Conservation (phyloP, 805 yeast species). For the Yarrowia divulgata region DNA sequence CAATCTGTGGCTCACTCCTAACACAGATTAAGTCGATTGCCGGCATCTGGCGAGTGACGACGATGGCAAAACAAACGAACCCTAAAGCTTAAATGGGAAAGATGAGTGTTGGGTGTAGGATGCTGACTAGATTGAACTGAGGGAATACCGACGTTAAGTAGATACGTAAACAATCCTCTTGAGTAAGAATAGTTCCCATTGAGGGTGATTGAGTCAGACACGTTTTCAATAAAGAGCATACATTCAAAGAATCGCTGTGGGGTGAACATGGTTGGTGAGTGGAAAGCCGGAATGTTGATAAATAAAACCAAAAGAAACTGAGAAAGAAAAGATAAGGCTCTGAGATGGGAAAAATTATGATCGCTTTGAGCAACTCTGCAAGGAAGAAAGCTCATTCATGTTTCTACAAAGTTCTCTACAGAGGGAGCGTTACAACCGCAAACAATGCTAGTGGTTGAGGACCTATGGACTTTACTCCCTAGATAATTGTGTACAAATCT, state of each 20-base stretch:
- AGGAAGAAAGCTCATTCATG: neutral
- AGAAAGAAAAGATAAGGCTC: neutral
- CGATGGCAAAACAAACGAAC: constrained; percentile 8
- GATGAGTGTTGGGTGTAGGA: too few relatives aligned
- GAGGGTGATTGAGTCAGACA: too few relatives aligned
- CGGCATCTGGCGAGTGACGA: constrained; percentile 18
- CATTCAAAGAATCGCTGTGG: neutral
- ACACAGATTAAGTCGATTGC: constrained; percentile 5
- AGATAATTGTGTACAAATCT: too few relatives aligned
- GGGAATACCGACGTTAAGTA: too few relatives aligned
- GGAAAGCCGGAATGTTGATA: neutral
- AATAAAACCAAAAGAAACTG: neutral
- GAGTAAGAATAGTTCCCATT: too few relatives aligned
- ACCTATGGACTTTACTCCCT: too few relatives aligned
- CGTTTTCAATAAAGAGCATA: too few relatives aligned
- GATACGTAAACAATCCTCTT: too few relatives aligned
- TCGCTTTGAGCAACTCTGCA: neutral
- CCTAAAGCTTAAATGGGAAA: neutral
- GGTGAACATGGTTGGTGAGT: neutral
- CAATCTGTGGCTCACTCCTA: constrained; percentile 11
- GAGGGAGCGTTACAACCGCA: neutral
- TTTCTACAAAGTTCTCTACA: neutral
- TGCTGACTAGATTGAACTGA: too few relatives aligned
- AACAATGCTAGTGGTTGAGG: neutral
- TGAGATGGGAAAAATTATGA: neutral